Percentiles rank a stretch among this genome's conserved stretches.
phyloP scores from a whole-genome alignment of 495 filamentous ascomycete genomes.

The Baudoinia panamericana region DNA sequence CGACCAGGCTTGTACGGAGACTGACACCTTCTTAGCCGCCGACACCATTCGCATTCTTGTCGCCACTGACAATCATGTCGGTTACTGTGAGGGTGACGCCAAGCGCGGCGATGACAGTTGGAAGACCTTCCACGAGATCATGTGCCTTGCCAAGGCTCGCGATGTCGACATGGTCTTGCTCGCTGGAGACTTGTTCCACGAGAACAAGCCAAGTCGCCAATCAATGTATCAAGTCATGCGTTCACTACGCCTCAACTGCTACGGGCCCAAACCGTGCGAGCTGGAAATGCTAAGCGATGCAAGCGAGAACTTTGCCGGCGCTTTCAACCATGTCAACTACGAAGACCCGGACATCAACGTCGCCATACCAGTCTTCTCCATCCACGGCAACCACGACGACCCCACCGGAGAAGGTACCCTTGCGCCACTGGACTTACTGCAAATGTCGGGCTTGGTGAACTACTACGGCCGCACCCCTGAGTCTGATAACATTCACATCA shows the following conservation, averaged over 20 bases:
- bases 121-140: slow-evolving; percentile 90
- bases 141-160: slow-evolving; percentile 71
- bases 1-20: background rate
- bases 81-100: slow-evolving; percentile 84
- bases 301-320: slow-evolving; percentile 69
- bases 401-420: slow-evolving; percentile 84
- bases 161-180: slow-evolving; percentile 97
- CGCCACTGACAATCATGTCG: slow-evolving; percentile 93
- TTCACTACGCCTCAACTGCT: slow-evolving; percentile 79
- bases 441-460: slow-evolving; percentile 82
- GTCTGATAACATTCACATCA: slow-evolving; percentile 80
- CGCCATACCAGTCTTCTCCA: slow-evolving; percentile 93
- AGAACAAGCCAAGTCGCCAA: slow-evolving; percentile 95
- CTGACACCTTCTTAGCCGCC: slow-evolving; percentile 37
- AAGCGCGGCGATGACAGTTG: slow-evolving; percentile 94
- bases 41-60: slow-evolving; percentile 94
- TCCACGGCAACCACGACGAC: slow-evolving; percentile 98
- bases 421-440: slow-evolving; percentile 80
- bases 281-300: slow-evolving; percentile 90
- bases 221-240: slow-evolving; percentile 96
- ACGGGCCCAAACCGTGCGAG: slow-evolving; percentile 89
- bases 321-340: slow-evolving; percentile 90
- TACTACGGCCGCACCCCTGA: slow-evolving; percentile 90
- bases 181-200: slow-evolving; percentile 91
- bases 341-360: slow-evolving; percentile 97